Evolutionary conservation across 352 stramenopile genomes (phyloP).

Genomic region (Pythium myriotylum): DNA sequence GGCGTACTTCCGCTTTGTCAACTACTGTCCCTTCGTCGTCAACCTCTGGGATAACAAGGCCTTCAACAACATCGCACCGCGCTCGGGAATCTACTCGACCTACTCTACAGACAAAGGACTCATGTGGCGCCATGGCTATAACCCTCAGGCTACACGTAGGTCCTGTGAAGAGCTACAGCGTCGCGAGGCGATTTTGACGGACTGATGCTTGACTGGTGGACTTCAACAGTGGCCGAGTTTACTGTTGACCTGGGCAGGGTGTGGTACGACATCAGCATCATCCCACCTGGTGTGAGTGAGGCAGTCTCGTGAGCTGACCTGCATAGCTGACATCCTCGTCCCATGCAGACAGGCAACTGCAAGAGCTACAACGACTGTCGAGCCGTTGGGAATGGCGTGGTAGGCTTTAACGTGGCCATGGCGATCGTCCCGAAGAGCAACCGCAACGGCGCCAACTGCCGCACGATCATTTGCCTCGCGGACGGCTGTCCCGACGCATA

Average conservation of each 20-base stretch:
- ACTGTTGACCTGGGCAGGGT: slow-evolving; percentile 19
- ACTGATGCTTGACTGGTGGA: too few species aligned
- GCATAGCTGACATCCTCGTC: neutral
- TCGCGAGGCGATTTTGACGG: too few species aligned
- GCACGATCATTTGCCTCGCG: slow-evolving; percentile 31
- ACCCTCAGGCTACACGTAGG: slow-evolving; percentile 37
- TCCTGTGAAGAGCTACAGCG: too few species aligned
- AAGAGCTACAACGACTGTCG: slow-evolving; percentile 32
- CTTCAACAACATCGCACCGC: slow-evolving; percentile 24
- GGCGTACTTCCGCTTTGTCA: slow-evolving; percentile 35
- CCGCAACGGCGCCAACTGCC: slow-evolving; percentile 34
- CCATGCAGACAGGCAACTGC: slow-evolving; percentile 29
- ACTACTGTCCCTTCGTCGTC: slow-evolving; percentile 31
- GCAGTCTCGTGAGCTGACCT: neutral
- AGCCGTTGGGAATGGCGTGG: slow-evolving; percentile 16
- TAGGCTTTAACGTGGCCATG: slow-evolving; percentile 48
- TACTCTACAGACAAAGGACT: slow-evolving; percentile 19
- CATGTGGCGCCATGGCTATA: slow-evolving; percentile 39
- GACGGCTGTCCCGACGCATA: slow-evolving; percentile 33
- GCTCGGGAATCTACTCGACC: slow-evolving; percentile 11
- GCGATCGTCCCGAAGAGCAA: slow-evolving; percentile 34
- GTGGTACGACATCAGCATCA: slow-evolving; percentile 43
- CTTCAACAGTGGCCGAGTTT: slow-evolving; percentile 37
- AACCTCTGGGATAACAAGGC: slow-evolving; percentile 37
- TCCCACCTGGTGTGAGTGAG: slow-evolving; percentile 30